A percentile compares a stretch with the other conserved stretches of the same genome.
Evolutionary conservation across 2,329 filamentous ascomycete species (phyloP).

Genomic region (Aspergillus neoniger): DNA sequence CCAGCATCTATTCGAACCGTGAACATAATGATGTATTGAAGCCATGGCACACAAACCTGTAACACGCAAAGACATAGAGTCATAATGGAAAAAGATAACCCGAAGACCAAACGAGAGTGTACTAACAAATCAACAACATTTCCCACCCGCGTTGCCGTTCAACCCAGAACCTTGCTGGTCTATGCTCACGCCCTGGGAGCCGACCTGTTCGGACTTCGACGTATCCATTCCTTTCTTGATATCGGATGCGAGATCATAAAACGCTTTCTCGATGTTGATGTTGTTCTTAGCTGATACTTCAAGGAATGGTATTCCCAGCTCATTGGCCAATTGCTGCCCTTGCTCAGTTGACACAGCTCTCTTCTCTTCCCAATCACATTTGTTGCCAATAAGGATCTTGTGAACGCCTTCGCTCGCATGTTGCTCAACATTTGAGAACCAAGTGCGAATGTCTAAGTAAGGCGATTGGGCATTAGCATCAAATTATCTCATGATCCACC

Average conservation of each 20-base stretch:
- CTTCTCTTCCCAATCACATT: slow-evolving; percentile 99
- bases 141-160: slow-evolving; percentile 59
- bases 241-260: slow-evolving; percentile 90
- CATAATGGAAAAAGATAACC: slow-evolving; percentile 16
- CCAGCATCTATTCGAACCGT: neutral
- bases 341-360: slow-evolving; percentile 89
- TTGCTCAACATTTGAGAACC: slow-evolving; percentile 99
- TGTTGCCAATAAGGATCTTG: slow-evolving; percentile 99
- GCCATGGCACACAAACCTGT: neutral
- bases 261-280: slow-evolving; percentile 99
- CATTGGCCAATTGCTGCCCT: slow-evolving; percentile 89
- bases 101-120: slow-evolving; percentile 20
- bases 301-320: slow-evolving; percentile 96
- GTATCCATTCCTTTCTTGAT: slow-evolving; percentile 99
- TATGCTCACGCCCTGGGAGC: slow-evolving; percentile 66
- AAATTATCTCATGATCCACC: neutral
- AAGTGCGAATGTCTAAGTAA: slow-evolving; percentile 86
- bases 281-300: slow-evolving; percentile 99
- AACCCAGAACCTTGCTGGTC: slow-evolving; percentile 58
- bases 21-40: neutral
- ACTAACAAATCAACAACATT: slow-evolving; percentile 68
- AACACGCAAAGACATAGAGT: neutral
- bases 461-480: slow-evolving; percentile 13
- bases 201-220: slow-evolving; percentile 70
- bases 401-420: slow-evolving; percentile 98